Evolutionary conservation across 805 yeast species (phyloP), one percentile per base, ranked within the genome.

Genomic region (Candida ovalis): DNA sequence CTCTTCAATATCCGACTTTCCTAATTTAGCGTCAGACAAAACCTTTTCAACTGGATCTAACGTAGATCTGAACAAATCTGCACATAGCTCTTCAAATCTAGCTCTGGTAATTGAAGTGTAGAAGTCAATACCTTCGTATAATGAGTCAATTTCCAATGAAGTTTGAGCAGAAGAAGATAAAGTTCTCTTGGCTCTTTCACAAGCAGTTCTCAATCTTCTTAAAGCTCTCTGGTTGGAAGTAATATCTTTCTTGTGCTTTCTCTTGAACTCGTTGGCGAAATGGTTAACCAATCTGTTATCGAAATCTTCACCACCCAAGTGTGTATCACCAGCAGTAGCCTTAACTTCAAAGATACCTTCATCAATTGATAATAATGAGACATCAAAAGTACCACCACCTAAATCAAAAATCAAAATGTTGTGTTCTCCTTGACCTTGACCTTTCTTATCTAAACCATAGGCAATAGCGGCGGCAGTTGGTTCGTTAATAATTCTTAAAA

Each of bases 101-200:
- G 97, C 97, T 79, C 97, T 88, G 67, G 97, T 90, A 67, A 90
- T 80, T 44, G 96, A 87, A 54, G 97, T 88, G 84, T 88, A 89
- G 82, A 91, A 91, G 76, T 91, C 97, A 64, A 88, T 74, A 80
- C 97, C 97, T 77, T 90, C 97, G 75, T 70, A 89, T 63, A 91
- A 76, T 43, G 97, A 91, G 75, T 91, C 97, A 67, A 91, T 88
- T 79, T 91, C 97, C 59, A 91, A 80, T 36, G 96, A 84, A 58
- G 97, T 88, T 77, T 90, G 96, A 57, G 97, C 89, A 52, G 96
- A 87, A 32, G 97, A 90, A 39, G 97, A 92, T 66, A 91, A 81
- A 55, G 97, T 89, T 82, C 98, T 89, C 95, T 91, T 91, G 58
- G 98, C 98, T 76, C 98, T 86, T 81, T 91, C 98, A 78, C 96